Conservation (phyloP, 2,329 filamentous ascomycete genomes). For the Pseudopyrenochaeta lycopersici region DNA sequence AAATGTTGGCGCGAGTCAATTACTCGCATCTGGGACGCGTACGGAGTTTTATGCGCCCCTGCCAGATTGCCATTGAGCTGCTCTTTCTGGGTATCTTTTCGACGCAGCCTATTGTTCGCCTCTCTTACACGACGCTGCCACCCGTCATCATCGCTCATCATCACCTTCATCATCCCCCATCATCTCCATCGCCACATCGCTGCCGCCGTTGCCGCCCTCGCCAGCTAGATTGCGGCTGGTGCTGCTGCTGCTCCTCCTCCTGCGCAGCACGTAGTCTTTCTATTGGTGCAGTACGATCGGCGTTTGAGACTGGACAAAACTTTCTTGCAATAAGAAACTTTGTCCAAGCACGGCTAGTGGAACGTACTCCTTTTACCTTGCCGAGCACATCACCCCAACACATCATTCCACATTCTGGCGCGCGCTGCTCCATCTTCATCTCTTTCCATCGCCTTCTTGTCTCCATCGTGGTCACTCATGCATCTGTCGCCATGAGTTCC, state of each 20-base stretch:
- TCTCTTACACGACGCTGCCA: conserved; percentile 26
- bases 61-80: conserved; percentile 18
- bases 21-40: conserved; percentile 26
- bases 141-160: conserved; percentile 7
- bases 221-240: not conserved
- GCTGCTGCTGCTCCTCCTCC: no score
- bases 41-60: conserved; percentile 29
- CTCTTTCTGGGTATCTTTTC: conserved; percentile 26
- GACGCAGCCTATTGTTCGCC: conserved; percentile 20
- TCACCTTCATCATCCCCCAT: not conserved
- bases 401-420: conserved; percentile 27
- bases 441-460: conserved; percentile 13
- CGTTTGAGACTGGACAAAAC: conserved; percentile 36
- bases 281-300: conserved; percentile 27
- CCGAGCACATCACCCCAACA: conserved; percentile 27
- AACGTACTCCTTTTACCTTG: conserved; percentile 42
- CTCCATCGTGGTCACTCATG: conserved; percentile 13
- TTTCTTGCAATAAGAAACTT: conserved; percentile 38
- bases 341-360: conserved; percentile 34
- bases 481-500: conserved; percentile 42
- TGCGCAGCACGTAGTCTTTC: conserved; percentile 3
- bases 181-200: not conserved
- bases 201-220: not conserved
- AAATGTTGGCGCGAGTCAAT: conserved; percentile 42
- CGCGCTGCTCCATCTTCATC: conserved; percentile 33